Evolutionary conservation across 2,329 filamentous ascomycete genomes (phyloP), one percentile per base, ranked within the genome.

Genomic region (Fusarium sp.): DNA sequence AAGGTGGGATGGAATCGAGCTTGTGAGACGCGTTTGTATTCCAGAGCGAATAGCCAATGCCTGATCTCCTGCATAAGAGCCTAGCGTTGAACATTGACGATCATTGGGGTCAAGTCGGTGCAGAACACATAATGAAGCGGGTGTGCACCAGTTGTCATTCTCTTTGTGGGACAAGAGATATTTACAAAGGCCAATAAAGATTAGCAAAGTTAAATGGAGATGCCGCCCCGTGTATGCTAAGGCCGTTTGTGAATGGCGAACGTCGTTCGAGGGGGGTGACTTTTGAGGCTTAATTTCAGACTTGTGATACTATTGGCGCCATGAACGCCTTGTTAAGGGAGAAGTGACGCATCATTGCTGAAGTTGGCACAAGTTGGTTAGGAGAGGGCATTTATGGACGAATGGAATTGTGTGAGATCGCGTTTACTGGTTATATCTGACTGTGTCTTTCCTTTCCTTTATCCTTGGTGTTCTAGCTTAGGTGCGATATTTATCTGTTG

Each of bases 1-100:
- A 63, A 57, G 67, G 69, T 72, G 71, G 71, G 70, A 73, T 72
- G 68, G 67, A 71, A 71, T 71, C 60, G 68, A 66, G 68, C 52
- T 62, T 66, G 44, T 19, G 61, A 68, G 72, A 65, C 65, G 62
- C 54, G 56, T 61, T 56, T 53, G 41, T 68, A 74, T 74, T 74
- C 71, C 71, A 73, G 71, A 72, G 67, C 17, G 70, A 69, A 71
- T 65, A 72, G 69, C 55, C 56, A 71, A 59, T 62, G 52, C 53
- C 49, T 65, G 64, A 57, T 47, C 61, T 65, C 65, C 63, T 72
- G 64, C 72, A 71, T 62, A 67, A 54, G 50, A 60, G 37, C 28
- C 52, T 64, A 64, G 61, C 56, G 67, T 46, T 63, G 70, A 61
- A 60, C 51, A 33, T 63, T 53, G 70, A 54, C 50, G 63, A 74